A percentile compares a stretch with the other conserved stretches of the same genome.
phyloP scores from a whole-genome alignment of 768 basidiomycete species.

The Boletellus ananas region DNA sequence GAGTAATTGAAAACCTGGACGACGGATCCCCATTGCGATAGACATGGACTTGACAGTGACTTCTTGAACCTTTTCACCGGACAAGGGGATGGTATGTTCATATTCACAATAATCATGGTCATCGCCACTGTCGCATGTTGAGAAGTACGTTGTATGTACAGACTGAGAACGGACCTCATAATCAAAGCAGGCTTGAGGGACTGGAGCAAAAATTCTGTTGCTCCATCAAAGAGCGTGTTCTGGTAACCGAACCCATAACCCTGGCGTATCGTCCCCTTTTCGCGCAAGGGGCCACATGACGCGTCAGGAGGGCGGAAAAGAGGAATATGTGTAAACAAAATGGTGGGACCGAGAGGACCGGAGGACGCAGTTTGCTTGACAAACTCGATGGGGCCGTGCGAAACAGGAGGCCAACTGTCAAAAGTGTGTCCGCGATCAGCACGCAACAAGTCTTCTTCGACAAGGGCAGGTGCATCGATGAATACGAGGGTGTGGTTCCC shows the following conservation, averaged over 20 bases:
- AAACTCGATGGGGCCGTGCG: constrained; percentile 52
- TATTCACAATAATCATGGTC: constrained; percentile 96
- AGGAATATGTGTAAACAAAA: constrained; percentile 89
- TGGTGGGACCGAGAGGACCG: constrained; percentile 41
- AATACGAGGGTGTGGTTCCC: constrained; percentile 72
- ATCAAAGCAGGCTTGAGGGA: constrained; percentile 61
- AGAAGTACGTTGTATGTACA: neutral
- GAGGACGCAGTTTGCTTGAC: constrained; percentile 38
- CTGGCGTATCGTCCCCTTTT: constrained; percentile 67
- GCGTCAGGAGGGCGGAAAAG: constrained; percentile 66
- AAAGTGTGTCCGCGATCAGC: constrained; percentile 37
- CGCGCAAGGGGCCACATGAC: constrained; percentile 74
- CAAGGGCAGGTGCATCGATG: constrained; percentile 68
- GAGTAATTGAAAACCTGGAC: constrained; percentile 87
- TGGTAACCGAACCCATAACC: constrained; percentile 81
- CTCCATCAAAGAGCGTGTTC: constrained; percentile 70
- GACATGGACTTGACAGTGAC: constrained; percentile 88
- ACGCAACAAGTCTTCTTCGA: constrained; percentile 68
- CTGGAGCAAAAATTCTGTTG: constrained; percentile 63
- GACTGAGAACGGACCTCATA: constrained; percentile 55
- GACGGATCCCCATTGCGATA: constrained; percentile 81
- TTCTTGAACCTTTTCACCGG: constrained; percentile 48
- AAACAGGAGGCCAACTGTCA: constrained; percentile 45
- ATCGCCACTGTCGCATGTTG: constrained; percentile 59
- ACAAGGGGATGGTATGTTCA: constrained; percentile 39